phyloP scores from a whole-genome alignment of 805 yeast species.

The Candida bentonensis region DNA sequence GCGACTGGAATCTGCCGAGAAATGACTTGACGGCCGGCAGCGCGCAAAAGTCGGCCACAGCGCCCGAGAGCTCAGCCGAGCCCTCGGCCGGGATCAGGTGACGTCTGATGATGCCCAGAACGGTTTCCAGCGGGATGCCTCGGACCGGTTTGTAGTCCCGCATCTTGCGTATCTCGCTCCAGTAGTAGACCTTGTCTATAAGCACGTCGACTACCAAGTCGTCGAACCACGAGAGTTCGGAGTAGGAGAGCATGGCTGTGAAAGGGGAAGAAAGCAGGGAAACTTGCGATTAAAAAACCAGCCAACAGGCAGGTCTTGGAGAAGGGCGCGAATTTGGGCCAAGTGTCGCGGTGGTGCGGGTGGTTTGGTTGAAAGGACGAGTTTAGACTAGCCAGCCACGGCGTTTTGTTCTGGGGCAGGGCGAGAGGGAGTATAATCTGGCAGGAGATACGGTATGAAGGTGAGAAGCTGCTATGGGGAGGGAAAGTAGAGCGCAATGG shows the following conservation, averaged over 20 bases:
- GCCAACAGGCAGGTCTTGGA: no score
- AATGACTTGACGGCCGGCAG: slow-evolving; percentile 17
- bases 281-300: no score
- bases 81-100: background rate
- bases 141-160: slow-evolving; percentile 14
- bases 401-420: no score
- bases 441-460: no score
- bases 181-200: slow-evolving; percentile 16
- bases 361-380: no score
- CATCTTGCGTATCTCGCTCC: slow-evolving; percentile 19
- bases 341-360: no score
- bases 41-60: slow-evolving; percentile 17
- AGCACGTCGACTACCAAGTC: slow-evolving; percentile 18
- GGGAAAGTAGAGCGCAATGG: no score
- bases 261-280: background rate
- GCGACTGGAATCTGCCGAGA: slow-evolving; percentile 13
- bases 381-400: no score
- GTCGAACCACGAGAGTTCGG: slow-evolving; percentile 17
- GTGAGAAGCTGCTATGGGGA: no score
- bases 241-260: slow-evolving; percentile 10
- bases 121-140: slow-evolving; percentile 9
- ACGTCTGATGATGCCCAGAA: slow-evolving; percentile 7
- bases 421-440: no score
- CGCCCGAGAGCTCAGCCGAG: slow-evolving; percentile 7
- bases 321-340: no score